A percentile compares a stretch with the other conserved stretches of the same genome.
These are phyloP conservation scores for Whalleya microplaca DNA, from an alignment of 2,329 filamentous ascomycete genomes.

Conservation along the genomic window DNA sequence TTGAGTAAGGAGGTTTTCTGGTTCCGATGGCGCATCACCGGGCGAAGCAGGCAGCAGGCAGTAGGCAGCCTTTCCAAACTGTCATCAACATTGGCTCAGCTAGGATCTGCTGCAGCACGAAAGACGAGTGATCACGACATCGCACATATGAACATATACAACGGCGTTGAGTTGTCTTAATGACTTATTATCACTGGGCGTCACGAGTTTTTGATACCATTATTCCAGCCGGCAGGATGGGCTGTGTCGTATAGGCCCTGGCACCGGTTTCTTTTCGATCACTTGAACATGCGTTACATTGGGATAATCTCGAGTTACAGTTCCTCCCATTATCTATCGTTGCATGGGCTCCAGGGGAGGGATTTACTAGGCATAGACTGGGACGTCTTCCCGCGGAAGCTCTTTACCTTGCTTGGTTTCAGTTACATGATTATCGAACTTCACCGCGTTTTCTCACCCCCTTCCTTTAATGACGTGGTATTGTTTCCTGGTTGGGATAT, in stretches of 20 bases:
- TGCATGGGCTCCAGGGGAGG: background rate
- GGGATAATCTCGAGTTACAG: background rate
- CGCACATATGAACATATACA: conserved; percentile 10
- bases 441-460: too few relatives aligned
- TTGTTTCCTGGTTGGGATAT: too few relatives aligned
- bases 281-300: background rate
- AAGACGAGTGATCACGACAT: conserved; percentile 18
- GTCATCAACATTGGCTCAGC: conserved; percentile 12
- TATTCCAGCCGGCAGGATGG: background rate
- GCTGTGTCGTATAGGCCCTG: background rate
- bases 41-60: background rate
- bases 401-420: too few relatives aligned
- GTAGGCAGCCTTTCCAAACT: conserved; percentile 1
- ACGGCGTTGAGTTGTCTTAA: conserved; percentile 17
- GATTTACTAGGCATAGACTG: too few relatives aligned
- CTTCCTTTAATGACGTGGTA: too few relatives aligned
- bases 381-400: too few relatives aligned
- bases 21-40: conserved; percentile 11
- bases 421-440: too few relatives aligned
- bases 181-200: conserved; percentile 13
- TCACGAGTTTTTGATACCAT: conserved; percentile 6
- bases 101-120: conserved; percentile 2
- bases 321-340: background rate
- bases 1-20: conserved; percentile 12
- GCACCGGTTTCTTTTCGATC: conserved; percentile 1